Evolutionary conservation across 2,329 filamentous ascomycete genomes (phyloP), one percentile per base, ranked within the genome.

Genomic region (Rutstroemia sp.): DNA sequence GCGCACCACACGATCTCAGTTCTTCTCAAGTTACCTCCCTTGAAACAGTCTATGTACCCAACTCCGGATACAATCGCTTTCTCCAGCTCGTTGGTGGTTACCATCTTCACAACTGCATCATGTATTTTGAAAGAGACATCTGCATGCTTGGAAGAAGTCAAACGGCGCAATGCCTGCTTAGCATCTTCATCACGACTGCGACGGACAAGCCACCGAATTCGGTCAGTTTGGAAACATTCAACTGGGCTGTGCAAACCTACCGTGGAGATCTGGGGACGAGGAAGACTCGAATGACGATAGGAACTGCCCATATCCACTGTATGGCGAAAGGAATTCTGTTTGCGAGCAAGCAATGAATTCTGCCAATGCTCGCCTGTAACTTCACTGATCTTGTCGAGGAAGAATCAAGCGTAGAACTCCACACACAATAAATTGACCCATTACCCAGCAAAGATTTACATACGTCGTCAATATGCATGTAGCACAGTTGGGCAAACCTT

Each of bases 51-150:
- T 21, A 67, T 18, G 59, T 80, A 81, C 0, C 71, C 75, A 16
- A 74, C 78, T 0, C 75, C 74, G 21, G 48, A 8, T 21, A 39
- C 51, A 47, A 5, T 61, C 61, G 2, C 71, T 55, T 75, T 72
- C 63, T 85, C 81, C 1, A 80, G 67, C 56, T 77, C 72, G 61
- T 84, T 77, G 0, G 81, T 84, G 61, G 81, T 75, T 14, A 74
- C 67, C 61, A 85, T 82, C 62, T 78, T 75, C 2, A 77, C 72
- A 8, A 84, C 57, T 2, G 55, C 61, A 9, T 59, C 54, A 16
- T 66, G 62, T 9, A 57, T 55, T 42, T 60, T 61, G 57, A 66
- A 66, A 30, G 54, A 54, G 16, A 16, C 18, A 25, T 47, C 37
- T 37, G 58, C 52, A 30, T 63, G 56, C 16, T 47, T 54, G 27